Conservation (phyloP, 768 basidiomycete genomes). For the Amanita jacksonii region DNA sequence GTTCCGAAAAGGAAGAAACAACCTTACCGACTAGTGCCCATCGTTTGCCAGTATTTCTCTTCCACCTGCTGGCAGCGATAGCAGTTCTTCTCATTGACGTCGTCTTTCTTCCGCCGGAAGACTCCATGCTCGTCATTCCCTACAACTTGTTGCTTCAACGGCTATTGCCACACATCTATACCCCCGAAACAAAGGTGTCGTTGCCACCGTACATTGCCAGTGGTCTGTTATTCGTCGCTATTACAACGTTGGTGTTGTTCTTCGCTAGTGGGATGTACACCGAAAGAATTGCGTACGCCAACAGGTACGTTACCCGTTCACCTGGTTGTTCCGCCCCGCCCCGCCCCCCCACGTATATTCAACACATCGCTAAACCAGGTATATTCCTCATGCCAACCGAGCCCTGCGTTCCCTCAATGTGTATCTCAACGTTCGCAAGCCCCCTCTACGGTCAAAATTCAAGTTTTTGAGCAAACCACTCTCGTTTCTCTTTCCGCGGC, state of each 20-base stretch:
- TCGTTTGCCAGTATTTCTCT: conserved; percentile 55
- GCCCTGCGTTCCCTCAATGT: conserved; percentile 91
- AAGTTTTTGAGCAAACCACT: conserved; percentile 37
- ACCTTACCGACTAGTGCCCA: conserved; percentile 9
- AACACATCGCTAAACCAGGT: conserved; percentile 42
- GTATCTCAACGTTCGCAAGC: conserved; percentile 88
- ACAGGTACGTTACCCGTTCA: too few relatives aligned
- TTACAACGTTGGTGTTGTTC: conserved; percentile 88
- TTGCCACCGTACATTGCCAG: conserved; percentile 70
- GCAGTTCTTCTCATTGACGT: conserved; percentile 59
- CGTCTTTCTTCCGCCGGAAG: conserved; percentile 55
- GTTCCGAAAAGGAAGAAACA: conserved; percentile 4
- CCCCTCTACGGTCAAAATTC: conserved; percentile 56
- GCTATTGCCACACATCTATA: conserved; percentile 43
- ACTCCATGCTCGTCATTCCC: conserved; percentile 56
- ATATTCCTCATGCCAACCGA: conserved; percentile 92
- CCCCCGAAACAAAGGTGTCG: conserved; percentile 28
- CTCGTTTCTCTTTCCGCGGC: conserved; percentile 47
- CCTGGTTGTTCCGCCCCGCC: too few relatives aligned
- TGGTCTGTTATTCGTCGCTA: conserved; percentile 76
- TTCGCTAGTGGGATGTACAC: conserved; percentile 95
- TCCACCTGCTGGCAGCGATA: conserved; percentile 58
- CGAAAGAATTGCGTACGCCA: conserved; percentile 94
- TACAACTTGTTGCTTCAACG: conserved; percentile 42
- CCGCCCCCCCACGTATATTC: too few relatives aligned